phyloP scores from a whole-genome alignment of 192 early-diverging fungal genomes.

The Coemansia sp. region DNA sequence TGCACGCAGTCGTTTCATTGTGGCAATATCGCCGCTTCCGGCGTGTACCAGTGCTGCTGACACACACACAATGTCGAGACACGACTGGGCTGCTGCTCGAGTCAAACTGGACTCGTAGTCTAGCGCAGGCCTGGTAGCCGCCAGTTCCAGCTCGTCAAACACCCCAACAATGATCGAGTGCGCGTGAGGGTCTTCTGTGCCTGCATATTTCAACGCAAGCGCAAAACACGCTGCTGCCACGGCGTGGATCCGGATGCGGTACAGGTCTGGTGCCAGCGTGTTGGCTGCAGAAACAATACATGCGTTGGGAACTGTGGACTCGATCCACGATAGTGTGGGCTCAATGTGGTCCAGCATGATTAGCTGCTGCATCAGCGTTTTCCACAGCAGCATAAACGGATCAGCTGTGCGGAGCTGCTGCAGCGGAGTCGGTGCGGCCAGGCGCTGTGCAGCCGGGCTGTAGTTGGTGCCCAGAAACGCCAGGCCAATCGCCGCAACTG shows the following conservation, averaged over 20 bases:
- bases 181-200: constrained; percentile 27
- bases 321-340: constrained; percentile 67
- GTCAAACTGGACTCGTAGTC: constrained; percentile 58
- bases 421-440: constrained; percentile 61
- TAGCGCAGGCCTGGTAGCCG: constrained; percentile 13
- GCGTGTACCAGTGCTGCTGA: constrained; percentile 74
- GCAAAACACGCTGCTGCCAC: constrained; percentile 41
- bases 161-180: constrained; percentile 22
- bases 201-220: constrained; percentile 38
- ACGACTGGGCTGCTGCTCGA: constrained; percentile 59
- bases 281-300: not conserved
- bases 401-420: constrained; percentile 67
- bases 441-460: constrained; percentile 59
- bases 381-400: constrained; percentile 71
- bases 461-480: constrained; percentile 84
- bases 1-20: constrained; percentile 59
- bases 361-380: constrained; percentile 67
- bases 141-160: constrained; percentile 32
- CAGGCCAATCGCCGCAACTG: constrained; percentile 79
- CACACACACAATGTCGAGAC: constrained; percentile 67
- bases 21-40: constrained; percentile 72
- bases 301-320: constrained; percentile 21
- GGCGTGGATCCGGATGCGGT: constrained; percentile 30
- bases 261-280: constrained; percentile 16
- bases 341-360: constrained; percentile 75